A percentile compares a stretch with the other conserved stretches of the same genome.
phyloP scores from a whole-genome alignment of 176 grass and related monocot genomes.

The Bonia amplexicaulis region DNA sequence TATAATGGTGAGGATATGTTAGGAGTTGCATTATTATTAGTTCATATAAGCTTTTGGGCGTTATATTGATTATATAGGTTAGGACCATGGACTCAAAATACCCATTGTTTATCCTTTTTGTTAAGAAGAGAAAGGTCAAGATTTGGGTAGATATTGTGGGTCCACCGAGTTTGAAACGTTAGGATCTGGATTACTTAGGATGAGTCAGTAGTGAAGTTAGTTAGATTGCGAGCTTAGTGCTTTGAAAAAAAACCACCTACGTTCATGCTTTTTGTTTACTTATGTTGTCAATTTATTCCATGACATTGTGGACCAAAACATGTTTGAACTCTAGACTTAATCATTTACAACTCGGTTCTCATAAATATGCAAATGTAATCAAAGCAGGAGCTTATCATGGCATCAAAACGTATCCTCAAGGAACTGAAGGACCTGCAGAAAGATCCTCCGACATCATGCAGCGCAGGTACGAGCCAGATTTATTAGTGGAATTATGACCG shows the following conservation, averaged over 20 bases:
- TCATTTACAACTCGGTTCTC: background rate
- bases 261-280: background rate
- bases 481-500: background rate
- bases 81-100: background rate
- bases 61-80: background rate
- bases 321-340: background rate
- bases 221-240: background rate
- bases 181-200: background rate
- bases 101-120: background rate
- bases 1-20: background rate
- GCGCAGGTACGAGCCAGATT: constrained; percentile 35
- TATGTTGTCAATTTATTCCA: background rate
- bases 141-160: background rate
- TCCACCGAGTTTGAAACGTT: background rate
- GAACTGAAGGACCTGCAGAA: constrained; percentile 60
- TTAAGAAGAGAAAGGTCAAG: background rate
- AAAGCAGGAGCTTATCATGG: constrained; percentile 47
- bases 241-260: background rate
- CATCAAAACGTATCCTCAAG: constrained; percentile 61
- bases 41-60: background rate
- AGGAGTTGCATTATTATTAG: background rate
- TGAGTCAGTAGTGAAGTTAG: background rate
- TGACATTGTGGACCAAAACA: background rate
- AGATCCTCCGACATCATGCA: constrained; percentile 64
- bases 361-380: background rate